These are phyloP conservation scores for Microbotryomycetes sp. DNA, from an alignment of 1,284 basidiomycete genomes.

Conservation along the genomic window DNA sequence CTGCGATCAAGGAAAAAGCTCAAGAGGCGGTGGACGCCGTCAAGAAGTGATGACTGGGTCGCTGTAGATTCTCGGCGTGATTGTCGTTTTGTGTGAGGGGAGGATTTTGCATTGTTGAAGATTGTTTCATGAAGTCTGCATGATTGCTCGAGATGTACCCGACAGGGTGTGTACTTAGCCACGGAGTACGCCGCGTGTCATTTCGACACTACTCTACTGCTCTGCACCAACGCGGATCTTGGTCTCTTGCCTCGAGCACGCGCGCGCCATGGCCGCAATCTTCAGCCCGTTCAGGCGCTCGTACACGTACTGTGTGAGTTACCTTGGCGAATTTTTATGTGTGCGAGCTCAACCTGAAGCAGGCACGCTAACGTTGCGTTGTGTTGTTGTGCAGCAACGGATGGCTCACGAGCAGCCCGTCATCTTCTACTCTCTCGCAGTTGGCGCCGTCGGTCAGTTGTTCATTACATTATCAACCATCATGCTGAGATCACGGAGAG, in stretches of 20 bases:
- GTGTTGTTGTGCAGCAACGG: slow-evolving; percentile 51
- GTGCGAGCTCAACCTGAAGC: background rate
- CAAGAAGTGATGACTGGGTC: background rate
- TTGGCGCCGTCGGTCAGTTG: slow-evolving; percentile 52
- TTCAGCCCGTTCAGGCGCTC: slow-evolving; percentile 23
- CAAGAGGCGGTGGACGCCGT: background rate
- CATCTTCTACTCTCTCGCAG: slow-evolving; percentile 76
- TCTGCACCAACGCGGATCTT: too few relatives aligned
- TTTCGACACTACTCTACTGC: too few relatives aligned
- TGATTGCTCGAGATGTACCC: too few relatives aligned
- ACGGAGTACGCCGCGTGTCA: too few relatives aligned
- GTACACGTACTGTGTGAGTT: slow-evolving; percentile 27
- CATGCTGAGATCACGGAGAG: background rate
- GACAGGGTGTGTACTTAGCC: too few relatives aligned
- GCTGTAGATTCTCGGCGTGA: too few relatives aligned
- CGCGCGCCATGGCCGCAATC: slow-evolving; percentile 8
- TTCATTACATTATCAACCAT: background rate
- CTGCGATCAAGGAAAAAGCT: background rate
- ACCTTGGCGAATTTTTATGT: too few relatives aligned
- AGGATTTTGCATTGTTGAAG: too few relatives aligned
- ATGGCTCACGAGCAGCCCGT: slow-evolving; percentile 87
- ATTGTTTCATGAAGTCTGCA: too few relatives aligned
- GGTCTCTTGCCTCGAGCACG: too few relatives aligned
- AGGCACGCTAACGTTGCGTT: background rate
- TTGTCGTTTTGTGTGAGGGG: too few relatives aligned